Base-by-base conservation (phyloP, 495 filamentous ascomycete species). In the Podospora pseudocomata region DNA sequence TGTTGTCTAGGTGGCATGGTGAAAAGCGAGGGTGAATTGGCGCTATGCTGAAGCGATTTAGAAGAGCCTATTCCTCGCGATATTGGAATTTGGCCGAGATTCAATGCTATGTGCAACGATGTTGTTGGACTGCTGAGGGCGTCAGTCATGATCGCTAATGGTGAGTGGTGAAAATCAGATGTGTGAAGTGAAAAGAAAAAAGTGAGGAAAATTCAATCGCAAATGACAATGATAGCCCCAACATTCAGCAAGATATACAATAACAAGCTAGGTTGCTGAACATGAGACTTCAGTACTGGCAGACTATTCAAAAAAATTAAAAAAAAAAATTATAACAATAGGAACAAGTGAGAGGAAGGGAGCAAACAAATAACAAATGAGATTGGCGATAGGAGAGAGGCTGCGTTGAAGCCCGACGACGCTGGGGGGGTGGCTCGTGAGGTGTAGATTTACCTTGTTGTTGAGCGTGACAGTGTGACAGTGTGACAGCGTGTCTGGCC, bases 391-490 rank as follows among this genome's bases (percentile, higher is more conserved):
- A 18, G 0, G 13, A 11, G 1, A 23, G 23, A 23, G 39, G 39
- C 39, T 49, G 39, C 39, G 39, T 49, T 49, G 13, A 49, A 49
- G 39, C 39, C 39, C 39, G 39, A 49, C 39, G 39, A 49, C 15
- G 39, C 2, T 49, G 39, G 0, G 39, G 39, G 39, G 0, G 39
- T 49, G 39, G 18, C 39, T 49, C 20, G 71, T 65, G 11, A 69
- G 66, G 58, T 69, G 67, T 6, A 81, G 68, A 54, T 71, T 71
- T 16, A 73, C 67, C 23, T 78, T 26, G 67, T 83, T 83, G 26
- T 76, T 73, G 5, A 63, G 64, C 5, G 30, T 66, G 63, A 63
- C 65, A 26, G 54, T 23, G 28, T 15, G 62, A 32, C 55, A 54
- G 44, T 19, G 27, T 65, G 65, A 67, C 65, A 71, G 63, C 63